Evolutionary conservation across 495 filamentous ascomycete genomes (phyloP).

Genomic region (Patellaria atrata): DNA sequence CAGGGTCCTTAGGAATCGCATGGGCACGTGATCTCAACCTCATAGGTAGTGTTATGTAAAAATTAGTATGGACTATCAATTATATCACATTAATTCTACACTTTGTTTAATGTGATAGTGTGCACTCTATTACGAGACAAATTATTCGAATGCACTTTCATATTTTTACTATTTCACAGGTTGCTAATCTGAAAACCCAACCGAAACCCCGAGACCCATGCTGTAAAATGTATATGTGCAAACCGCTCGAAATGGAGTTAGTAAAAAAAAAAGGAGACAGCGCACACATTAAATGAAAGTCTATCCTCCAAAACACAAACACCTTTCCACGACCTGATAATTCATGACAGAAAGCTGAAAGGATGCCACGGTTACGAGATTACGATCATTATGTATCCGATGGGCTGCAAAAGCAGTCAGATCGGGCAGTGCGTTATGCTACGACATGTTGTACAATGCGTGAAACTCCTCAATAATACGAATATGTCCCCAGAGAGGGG

Average conservation of each 20-base stretch:
- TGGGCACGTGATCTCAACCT: not conserved
- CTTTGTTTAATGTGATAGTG: no score
- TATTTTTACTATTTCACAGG: constrained; percentile 21
- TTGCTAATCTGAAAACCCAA: constrained; percentile 9
- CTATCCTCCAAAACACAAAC: constrained; percentile 15
- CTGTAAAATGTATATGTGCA: constrained; percentile 19
- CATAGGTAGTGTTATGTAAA: not conserved
- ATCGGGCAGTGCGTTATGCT: constrained; percentile 17
- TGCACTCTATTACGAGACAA: not conserved
- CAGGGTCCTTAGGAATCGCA: no score
- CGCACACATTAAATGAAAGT: constrained; percentile 13
- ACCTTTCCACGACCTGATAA: no score
- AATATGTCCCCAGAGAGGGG: constrained; percentile 1
- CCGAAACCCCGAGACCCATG: not conserved
- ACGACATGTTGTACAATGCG: constrained; percentile 22
- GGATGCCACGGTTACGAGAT: constrained; percentile 11
- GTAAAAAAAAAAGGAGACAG: constrained; percentile 9
- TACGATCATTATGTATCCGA: constrained; percentile 20
- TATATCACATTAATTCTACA: no score
- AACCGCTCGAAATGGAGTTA: constrained; percentile 8
- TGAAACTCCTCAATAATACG: no score
- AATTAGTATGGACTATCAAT: constrained; percentile 1
- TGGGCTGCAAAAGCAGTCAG: constrained; percentile 3
- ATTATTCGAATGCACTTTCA: constrained; percentile 9
- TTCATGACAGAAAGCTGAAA: no score